Percentiles rank a stretch among this genome's conserved stretches.
Conservation (phyloP, 331 rosid species). For the Pyracantha coccinea region DNA sequence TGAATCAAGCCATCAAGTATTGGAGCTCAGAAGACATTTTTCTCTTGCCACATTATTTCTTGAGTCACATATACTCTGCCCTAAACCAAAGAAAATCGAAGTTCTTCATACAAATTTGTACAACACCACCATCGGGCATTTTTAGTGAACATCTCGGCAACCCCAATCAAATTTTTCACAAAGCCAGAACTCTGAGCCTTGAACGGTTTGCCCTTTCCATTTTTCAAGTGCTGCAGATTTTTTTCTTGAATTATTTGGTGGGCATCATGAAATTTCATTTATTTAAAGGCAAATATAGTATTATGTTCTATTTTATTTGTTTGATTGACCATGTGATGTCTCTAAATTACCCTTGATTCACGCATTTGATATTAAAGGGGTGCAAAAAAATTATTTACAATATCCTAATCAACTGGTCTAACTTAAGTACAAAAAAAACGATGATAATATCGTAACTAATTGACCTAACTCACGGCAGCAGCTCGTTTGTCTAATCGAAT, state of each 20-base stretch:
- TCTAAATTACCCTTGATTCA: too few species aligned
- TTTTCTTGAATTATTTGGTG: not conserved
- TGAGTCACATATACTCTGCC: not conserved
- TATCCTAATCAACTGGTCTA: too few species aligned
- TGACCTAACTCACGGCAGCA: too few species aligned
- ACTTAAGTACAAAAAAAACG: accelerated
- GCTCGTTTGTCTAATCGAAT: too few species aligned
- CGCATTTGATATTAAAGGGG: too few species aligned
- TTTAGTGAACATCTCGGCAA: not conserved
- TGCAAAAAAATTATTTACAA: too few species aligned
- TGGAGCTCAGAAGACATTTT: not conserved
- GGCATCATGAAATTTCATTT: not conserved
- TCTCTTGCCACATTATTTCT: not conserved
- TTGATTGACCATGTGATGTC: too few species aligned
- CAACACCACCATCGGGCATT: not conserved
- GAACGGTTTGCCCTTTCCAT: not conserved
- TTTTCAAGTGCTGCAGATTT: not conserved
- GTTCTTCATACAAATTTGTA: not conserved
- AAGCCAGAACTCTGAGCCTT: not conserved
- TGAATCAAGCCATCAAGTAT: not conserved
- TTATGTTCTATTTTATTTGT: too few species aligned
- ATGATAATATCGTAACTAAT: too few species aligned
- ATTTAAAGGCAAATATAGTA: too few species aligned
- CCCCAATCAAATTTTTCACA: not conserved
- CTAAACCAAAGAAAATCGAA: not conserved